Evolutionary conservation across 1,284 basidiomycete species (phyloP), one percentile per base, ranked within the genome.

Genomic region (Ustanciosporium gigantosporum): DNA sequence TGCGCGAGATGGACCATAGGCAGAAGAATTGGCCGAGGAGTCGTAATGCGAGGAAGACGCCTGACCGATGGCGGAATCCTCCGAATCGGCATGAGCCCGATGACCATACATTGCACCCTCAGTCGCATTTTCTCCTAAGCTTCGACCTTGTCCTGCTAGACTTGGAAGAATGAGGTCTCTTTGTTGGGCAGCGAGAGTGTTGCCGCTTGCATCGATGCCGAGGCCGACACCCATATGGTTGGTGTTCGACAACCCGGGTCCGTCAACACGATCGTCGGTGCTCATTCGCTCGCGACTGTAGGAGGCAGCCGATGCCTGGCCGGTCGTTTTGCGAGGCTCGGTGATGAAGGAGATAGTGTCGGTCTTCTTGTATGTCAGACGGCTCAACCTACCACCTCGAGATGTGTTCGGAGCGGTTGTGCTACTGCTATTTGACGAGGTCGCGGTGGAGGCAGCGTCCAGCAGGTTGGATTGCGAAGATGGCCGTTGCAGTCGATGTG

Each of bases 311-410:
- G n/a, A n/a, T n/a, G n/a, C n/a, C n/a, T n/a, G n/a, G n/a, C n/a
- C n/a, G n/a, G 27, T 29, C 11, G 27, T 29, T 9, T 9, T 29
- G 27, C n/a, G 27, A 11, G 9, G 9, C 27, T 57, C 52, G 9
- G 53, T 46, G 31, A 52, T 46, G 40, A 52, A 53, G 6, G 60
- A 46, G 14, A 58, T 53, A 0, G 55, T 49, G n/a, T 66, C 64
- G 15, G 46, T 55, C 45, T 66, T 66, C 31, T 58, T 66, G 49
- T 66, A 66, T 4, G 59, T 48, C 19, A 66, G 49, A 5, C 59
- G 53, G 17, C 64, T 52, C 1, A 66, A 46, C 5, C 58, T 38
- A 21, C 64, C 64, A 9, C 42, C 53, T 2, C 64, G 53, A 17
- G 43, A 22, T 22, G 46, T 42, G 15, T 35, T 32, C 3, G 49